Conservation (phyloP, 306 rosid species). For the Elaeagnus macrophylla region DNA sequence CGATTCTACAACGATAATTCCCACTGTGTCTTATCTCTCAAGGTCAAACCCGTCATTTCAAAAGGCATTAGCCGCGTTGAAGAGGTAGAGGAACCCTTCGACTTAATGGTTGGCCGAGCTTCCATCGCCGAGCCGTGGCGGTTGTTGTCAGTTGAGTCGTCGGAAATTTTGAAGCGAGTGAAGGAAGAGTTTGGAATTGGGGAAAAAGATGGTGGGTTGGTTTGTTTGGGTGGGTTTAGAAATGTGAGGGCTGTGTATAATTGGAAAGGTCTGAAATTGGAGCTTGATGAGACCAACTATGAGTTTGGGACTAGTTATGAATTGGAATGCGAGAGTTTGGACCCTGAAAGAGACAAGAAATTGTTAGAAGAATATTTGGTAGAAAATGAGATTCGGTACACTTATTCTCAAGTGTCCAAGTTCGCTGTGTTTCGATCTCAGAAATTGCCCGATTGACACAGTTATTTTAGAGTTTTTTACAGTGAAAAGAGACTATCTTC, state of each 20-base stretch:
- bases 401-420: constrained; percentile 33
- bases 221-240: constrained; percentile 55
- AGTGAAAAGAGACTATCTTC: not conserved
- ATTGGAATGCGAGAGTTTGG: constrained; percentile 45
- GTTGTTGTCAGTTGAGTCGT: constrained; percentile 20
- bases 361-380: constrained; percentile 28
- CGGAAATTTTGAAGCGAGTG: constrained; percentile 27
- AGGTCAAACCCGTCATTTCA: constrained; percentile 38
- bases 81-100: constrained; percentile 49
- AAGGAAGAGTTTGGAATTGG: constrained; percentile 28
- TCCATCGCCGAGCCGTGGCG: constrained; percentile 53
- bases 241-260: constrained; percentile 42
- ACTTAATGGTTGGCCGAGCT: constrained; percentile 32
- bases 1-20: constrained; percentile 31
- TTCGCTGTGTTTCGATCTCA: constrained; percentile 34
- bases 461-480: not conserved
- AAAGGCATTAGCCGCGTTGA: constrained; percentile 39
- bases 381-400: constrained; percentile 34
- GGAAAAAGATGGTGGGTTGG: constrained; percentile 16
- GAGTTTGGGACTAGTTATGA: constrained; percentile 56
- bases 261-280: constrained; percentile 50
- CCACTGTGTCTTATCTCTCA: constrained; percentile 35
- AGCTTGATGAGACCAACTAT: constrained; percentile 43
- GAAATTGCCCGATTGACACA: constrained; percentile 31
- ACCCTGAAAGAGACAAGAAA: constrained; percentile 35